These are phyloP conservation scores for Reutealis trisperma DNA, from an alignment of 345 rosid genomes.

Conservation along the genomic window DNA sequence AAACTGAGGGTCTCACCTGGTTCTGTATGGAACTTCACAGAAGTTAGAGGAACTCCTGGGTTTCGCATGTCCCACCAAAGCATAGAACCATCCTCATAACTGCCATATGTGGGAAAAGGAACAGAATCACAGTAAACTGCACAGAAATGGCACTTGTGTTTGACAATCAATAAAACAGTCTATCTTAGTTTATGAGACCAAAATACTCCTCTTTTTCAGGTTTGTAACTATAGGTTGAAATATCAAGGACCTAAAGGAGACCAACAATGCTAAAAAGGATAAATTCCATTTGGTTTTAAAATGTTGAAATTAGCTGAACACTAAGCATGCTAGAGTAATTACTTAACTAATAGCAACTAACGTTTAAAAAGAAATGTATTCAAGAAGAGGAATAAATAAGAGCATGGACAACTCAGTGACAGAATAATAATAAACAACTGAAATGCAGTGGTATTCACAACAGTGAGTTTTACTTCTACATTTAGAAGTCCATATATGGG, in stretches of 20 bases:
- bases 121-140: neutral
- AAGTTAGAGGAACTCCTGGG: conserved; percentile 58
- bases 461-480: neutral
- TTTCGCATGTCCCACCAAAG: conserved; percentile 84
- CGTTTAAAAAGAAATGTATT: neutral
- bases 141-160: neutral
- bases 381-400: neutral
- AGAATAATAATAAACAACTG: neutral
- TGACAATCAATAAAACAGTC: neutral
- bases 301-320: neutral
- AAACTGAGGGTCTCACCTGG: conserved; percentile 56
- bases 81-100: conserved; percentile 89
- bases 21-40: conserved; percentile 79
- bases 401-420: neutral
- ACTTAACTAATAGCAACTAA: neutral
- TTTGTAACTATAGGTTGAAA: neutral
- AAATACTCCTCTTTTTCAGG: neutral
- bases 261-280: neutral
- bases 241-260: conserved; percentile 1
- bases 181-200: conserved; percentile 2
- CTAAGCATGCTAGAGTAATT: neutral
- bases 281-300: neutral
- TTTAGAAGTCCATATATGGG: neutral
- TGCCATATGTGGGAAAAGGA: conserved; percentile 25
- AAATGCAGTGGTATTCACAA: neutral